Evolutionary conservation across 2,329 filamentous ascomycete species (phyloP), one percentile per base, ranked within the genome.

Genomic region (Zasmidium cellare): DNA sequence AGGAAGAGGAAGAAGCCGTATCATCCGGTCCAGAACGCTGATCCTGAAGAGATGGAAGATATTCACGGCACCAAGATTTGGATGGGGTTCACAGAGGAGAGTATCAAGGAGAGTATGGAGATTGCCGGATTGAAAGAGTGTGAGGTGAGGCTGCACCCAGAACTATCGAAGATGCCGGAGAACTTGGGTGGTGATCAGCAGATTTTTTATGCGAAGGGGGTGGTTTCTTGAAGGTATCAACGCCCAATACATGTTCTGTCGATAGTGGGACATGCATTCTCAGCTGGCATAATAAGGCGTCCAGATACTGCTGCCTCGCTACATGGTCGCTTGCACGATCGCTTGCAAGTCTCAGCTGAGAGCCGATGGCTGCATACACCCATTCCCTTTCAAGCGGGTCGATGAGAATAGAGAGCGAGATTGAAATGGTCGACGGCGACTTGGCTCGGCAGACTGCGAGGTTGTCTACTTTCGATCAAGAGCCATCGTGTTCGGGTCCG

Each of bases 71-170:
- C 12, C 20, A 51, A 51, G n/a, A 46, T 51, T 9, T 56, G 54
- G 54, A 35, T 46, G 28, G 54, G 54, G 5, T 51, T 56, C 47
- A 46, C 25, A 6, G 22, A 46, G 41, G 22, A 41, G 11, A 45
- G 20, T n/a, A 14, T 53, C 9, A n/a, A 46, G 19, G n/a, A 53
- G 12, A 6, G 18, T 16, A 24, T 53, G 51, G 38, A 18, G 14
- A 11, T 14, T 3, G 51, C 51, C 7, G 51, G 51, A 9, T 24
- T 53, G 12, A 3, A 25, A 2, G 22, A 46, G 3, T 18, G 23
- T 3, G 51, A 53, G 11, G 24, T 53, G 3, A 44, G 25, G 35
- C 16, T 47, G 5, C 38, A 38, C n/a, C n/a, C 31, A n/a, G 18
- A 14, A 7, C 16, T 23, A 12, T 46, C 44, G 14, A 35, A 9